phyloP scores from a whole-genome alignment of 2,329 filamentous ascomycete genomes.

The Lithohypha guttulata region DNA sequence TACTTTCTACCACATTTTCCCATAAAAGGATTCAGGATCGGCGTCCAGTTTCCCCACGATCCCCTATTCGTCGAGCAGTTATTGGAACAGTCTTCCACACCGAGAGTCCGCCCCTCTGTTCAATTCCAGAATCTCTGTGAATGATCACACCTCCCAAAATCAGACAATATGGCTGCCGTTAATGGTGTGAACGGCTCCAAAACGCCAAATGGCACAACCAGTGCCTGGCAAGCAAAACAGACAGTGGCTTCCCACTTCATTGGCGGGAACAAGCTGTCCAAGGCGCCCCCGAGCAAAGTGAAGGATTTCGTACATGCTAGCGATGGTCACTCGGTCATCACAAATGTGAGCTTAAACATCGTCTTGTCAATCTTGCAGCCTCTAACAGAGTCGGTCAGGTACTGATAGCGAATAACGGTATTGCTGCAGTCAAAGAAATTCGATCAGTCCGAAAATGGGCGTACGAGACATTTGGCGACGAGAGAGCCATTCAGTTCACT shows the following conservation, averaged over 20 bases:
- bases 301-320: slow-evolving; percentile 90
- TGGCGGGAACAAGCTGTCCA: slow-evolving; percentile 77
- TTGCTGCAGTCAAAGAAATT: slow-evolving; percentile 98
- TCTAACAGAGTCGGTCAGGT: slow-evolving; percentile 51
- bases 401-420: slow-evolving; percentile 98
- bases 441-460: slow-evolving; percentile 99
- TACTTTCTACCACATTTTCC: slow-evolving; percentile 13
- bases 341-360: slow-evolving; percentile 58
- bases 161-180: slow-evolving; percentile 28
- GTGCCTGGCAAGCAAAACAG: slow-evolving; percentile 68
- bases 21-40: slow-evolving; percentile 9
- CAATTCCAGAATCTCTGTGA: slow-evolving; percentile 10
- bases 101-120: too few species aligned
- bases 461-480: slow-evolving; percentile 98
- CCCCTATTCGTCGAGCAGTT: slow-evolving; percentile 16
- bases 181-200: slow-evolving; percentile 27
- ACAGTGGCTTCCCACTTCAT: slow-evolving; percentile 88
- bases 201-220: slow-evolving; percentile 40
- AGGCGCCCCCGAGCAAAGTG: slow-evolving; percentile 72
- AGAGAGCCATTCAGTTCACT: slow-evolving; percentile 96
- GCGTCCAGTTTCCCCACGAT: slow-evolving; percentile 17
- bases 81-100: too few species aligned
- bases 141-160: slow-evolving; percentile 20
- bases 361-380: neutral
- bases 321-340: slow-evolving; percentile 95